A percentile compares a stretch with the other conserved stretches of the same genome.
Evolutionary conservation across 2,329 filamentous ascomycete genomes (phyloP).

Genomic region (Fusarium mangiferae): DNA sequence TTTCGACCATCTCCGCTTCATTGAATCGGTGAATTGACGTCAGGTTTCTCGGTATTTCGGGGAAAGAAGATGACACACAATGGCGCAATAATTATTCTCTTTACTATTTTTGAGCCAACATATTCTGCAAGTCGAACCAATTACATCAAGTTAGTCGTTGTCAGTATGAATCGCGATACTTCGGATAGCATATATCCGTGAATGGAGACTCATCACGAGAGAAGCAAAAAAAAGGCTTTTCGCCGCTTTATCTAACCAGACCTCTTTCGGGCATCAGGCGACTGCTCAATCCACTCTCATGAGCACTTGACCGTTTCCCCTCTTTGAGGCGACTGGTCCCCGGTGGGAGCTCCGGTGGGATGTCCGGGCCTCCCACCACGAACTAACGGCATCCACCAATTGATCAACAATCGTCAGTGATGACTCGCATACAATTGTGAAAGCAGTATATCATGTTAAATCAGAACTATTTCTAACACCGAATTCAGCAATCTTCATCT

Average conservation of each 20-base stretch:
- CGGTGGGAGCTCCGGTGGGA: constrained; percentile 12
- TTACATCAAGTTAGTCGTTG: rapidly evolving
- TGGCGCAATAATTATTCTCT: not conserved
- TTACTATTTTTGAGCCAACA: rapidly evolving
- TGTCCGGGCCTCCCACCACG: not conserved
- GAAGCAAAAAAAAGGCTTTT: not conserved
- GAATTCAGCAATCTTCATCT: rapidly evolving
- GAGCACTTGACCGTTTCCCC: not conserved
- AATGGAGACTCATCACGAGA: not conserved
- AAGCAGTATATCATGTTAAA: not conserved
- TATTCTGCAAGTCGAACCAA: rapidly evolving
- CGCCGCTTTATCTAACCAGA: not conserved
- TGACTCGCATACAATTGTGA: not conserved
- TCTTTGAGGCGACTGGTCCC: not conserved
- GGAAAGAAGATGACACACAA: rapidly evolving
- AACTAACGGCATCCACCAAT: not conserved
- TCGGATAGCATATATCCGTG: not conserved
- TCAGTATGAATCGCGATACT: rapidly evolving
- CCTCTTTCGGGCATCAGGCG: not conserved
- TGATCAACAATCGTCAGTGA: not conserved
- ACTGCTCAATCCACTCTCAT: not conserved
- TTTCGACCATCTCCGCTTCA: not conserved
- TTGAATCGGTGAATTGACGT: not conserved
- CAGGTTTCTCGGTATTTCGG: rapidly evolving
- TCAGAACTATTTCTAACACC: rapidly evolving